phyloP scores from a whole-genome alignment of 192 early-diverging fungal genomes.

The Linnemannia schmuckeri region DNA sequence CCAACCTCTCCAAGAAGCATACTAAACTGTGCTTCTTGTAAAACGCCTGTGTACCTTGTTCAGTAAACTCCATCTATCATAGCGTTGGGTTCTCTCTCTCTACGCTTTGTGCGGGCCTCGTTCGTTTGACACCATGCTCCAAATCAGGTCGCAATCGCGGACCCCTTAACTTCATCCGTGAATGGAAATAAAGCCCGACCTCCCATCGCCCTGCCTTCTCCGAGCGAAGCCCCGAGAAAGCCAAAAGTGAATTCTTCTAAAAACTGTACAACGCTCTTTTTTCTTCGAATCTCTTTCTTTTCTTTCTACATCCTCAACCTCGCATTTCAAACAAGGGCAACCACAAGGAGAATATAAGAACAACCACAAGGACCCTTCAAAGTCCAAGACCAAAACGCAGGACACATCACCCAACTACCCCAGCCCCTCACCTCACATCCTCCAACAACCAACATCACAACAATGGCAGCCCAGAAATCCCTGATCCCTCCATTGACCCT shows the following conservation, averaged over 20 bases:
- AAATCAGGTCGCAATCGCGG: no score
- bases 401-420: background rate
- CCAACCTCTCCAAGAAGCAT: no score
- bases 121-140: background rate
- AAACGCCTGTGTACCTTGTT: no score
- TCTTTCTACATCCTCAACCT: background rate
- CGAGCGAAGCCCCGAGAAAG: background rate
- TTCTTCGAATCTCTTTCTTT: background rate
- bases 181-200: no score
- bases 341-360: background rate
- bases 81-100: background rate
- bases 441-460: background rate
- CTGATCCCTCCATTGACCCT: conserved; percentile 65
- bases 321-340: background rate
- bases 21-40: no score
- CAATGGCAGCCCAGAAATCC: conserved; percentile 44
- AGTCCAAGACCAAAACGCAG: background rate
- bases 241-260: background rate
- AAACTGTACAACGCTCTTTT: background rate
- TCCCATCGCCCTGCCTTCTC: background rate
- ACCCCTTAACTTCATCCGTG: background rate
- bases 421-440: background rate
- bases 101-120: background rate
- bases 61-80: no score
- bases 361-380: background rate